phyloP scores from a whole-genome alignment of 148 eudicot genomes.

The Limonium bicolor region DNA sequence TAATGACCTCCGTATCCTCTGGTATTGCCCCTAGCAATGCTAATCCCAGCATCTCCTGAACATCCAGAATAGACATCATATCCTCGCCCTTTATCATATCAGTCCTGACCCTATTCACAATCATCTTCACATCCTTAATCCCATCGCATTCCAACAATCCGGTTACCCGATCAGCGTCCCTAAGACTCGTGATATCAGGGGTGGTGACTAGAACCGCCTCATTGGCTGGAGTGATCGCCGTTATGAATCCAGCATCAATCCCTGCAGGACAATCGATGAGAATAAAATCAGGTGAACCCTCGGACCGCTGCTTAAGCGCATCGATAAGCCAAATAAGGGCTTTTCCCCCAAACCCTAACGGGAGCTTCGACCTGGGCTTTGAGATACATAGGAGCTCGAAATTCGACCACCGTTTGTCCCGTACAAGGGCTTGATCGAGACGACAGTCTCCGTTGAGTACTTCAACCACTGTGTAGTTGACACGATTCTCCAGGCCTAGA shows the following conservation, averaged over 20 bases:
- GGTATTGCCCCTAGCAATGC: slow-evolving; percentile 85
- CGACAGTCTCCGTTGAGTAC: slow-evolving; percentile 92
- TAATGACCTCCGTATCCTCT: slow-evolving; percentile 88
- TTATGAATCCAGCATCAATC: slow-evolving; percentile 92
- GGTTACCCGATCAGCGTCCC: slow-evolving; percentile 91
- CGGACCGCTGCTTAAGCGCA: slow-evolving; percentile 57
- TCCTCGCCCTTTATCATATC: slow-evolving; percentile 96
- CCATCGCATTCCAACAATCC: slow-evolving; percentile 95
- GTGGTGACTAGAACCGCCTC: slow-evolving; percentile 91
- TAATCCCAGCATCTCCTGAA: slow-evolving; percentile 94
- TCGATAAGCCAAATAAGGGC: slow-evolving; percentile 87
- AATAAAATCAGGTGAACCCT: slow-evolving; percentile 69
- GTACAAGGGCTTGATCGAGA: slow-evolving; percentile 83
- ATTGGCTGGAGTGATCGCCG: slow-evolving; percentile 90
- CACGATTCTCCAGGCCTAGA: slow-evolving; percentile 81
- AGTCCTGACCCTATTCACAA: slow-evolving; percentile 81
- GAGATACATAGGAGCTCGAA: slow-evolving; percentile 79
- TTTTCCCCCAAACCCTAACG: slow-evolving; percentile 79
- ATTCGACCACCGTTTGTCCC: slow-evolving; percentile 78
- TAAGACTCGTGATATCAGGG: slow-evolving; percentile 72
- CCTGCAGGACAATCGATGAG: slow-evolving; percentile 94
- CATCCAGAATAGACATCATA: slow-evolving; percentile 97
- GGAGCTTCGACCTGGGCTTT: slow-evolving; percentile 82
- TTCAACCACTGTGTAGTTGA: slow-evolving; percentile 85
- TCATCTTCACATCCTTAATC: slow-evolving; percentile 91